Conservation (phyloP, 805 yeast species). For the Ogataea neopini region DNA sequence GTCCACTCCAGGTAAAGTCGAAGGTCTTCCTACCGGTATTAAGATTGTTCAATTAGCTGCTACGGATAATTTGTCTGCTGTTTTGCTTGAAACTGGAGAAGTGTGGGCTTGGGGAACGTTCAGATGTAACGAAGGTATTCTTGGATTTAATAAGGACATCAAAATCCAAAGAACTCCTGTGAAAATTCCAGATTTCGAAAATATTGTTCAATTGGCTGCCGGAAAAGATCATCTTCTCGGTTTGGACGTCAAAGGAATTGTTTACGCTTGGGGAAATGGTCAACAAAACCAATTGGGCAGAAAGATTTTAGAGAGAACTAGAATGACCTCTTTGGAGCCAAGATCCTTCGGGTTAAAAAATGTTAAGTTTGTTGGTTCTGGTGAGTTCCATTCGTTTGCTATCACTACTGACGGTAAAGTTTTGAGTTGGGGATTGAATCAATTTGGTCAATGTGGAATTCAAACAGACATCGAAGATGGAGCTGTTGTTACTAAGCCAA, state of each 20-base stretch:
- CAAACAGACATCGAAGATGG: conserved; percentile 82
- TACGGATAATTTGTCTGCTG: conserved; percentile 88
- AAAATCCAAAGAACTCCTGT: conserved; percentile 67
- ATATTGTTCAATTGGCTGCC: conserved; percentile 79
- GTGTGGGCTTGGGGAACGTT: conserved; percentile 98
- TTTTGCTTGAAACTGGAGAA: conserved; percentile 75
- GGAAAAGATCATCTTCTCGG: conserved; percentile 94
- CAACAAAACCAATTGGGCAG: conserved; percentile 92
- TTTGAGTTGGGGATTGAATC: conserved; percentile 93
- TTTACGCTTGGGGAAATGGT: conserved; percentile 97
- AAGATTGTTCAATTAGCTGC: conserved; percentile 83
- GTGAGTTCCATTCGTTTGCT: conserved; percentile 96
- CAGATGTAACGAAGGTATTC: conserved; percentile 86
- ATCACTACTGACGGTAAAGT: conserved; percentile 70
- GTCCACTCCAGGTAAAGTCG: conserved; percentile 83
- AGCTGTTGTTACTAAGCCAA: conserved; percentile 75
- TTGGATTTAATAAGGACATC: conserved; percentile 74
- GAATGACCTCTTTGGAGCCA: conserved; percentile 72
- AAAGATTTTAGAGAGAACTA: conserved; percentile 75
- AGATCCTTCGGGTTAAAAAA: conserved; percentile 81
- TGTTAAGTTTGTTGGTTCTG: conserved; percentile 80
- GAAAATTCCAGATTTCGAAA: conserved; percentile 58
- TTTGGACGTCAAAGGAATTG: conserved; percentile 79
- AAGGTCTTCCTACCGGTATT: conserved; percentile 55
- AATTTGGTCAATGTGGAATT: conserved; percentile 94